Evolutionary conservation across 805 yeast species (phyloP).

Genomic region (Candida ulmi): DNA sequence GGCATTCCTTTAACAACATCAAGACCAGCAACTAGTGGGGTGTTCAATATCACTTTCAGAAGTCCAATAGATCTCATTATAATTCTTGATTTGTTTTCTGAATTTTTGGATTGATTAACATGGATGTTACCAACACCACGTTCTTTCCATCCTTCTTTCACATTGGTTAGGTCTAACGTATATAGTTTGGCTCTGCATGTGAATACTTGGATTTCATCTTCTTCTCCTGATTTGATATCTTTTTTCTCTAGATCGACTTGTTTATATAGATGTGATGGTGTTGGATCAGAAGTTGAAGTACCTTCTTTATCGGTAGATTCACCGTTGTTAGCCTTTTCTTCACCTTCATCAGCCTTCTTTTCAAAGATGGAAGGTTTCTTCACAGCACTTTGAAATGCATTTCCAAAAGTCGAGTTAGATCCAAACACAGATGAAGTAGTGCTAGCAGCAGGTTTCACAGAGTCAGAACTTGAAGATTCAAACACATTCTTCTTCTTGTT

Average conservation of each 20-base stretch:
- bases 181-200: conserved; percentile 76
- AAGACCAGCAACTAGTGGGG: conserved; percentile 57
- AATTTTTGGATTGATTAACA: conserved; percentile 43
- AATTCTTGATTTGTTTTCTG: conserved; percentile 47
- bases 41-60: conserved; percentile 74
- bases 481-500: conserved; percentile 28
- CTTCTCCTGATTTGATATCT: conserved; percentile 82
- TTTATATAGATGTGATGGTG: conserved; percentile 35
- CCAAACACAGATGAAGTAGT: conserved; percentile 33
- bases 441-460: conserved; percentile 4
- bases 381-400: conserved; percentile 50
- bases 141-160: conserved; percentile 88
- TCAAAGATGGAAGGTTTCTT: conserved; percentile 57
- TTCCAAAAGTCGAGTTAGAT: conserved; percentile 39
- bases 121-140: conserved; percentile 88
- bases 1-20: conserved; percentile 75
- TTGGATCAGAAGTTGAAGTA: conserved; percentile 18
- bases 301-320: conserved; percentile 6
- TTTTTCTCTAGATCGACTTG: conserved; percentile 58
- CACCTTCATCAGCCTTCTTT: conserved; percentile 18
- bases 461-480: conserved; percentile 29
- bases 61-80: conserved; percentile 91
- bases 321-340: conserved; percentile 15
- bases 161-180: conserved; percentile 58
- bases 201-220: conserved; percentile 65